These are phyloP conservation scores for Ampelocalamus luodianensis DNA, from an alignment of 176 grass and related monocot genomes.

Conservation along the genomic window DNA sequence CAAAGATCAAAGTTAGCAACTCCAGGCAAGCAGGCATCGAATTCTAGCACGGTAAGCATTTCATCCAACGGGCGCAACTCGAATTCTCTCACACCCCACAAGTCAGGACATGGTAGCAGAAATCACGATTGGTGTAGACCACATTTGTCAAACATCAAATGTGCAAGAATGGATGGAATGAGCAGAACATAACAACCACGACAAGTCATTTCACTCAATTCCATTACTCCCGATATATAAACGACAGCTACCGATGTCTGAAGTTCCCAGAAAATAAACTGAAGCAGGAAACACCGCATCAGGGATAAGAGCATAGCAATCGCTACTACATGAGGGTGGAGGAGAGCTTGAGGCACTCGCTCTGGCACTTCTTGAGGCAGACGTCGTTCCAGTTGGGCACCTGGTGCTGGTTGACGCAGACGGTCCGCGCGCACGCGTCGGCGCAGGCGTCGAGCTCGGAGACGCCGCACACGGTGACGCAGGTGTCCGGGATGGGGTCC, in stretches of 20 bases:
- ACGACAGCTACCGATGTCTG: slow-evolving; percentile 18
- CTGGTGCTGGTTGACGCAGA: slow-evolving; percentile 94
- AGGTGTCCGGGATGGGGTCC: slow-evolving; percentile 89
- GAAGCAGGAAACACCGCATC: background rate
- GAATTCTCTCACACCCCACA: background rate
- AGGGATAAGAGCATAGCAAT: background rate
- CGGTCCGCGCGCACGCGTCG: slow-evolving; percentile 86
- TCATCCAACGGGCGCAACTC: background rate
- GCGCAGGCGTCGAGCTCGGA: slow-evolving; percentile 85
- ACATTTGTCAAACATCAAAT: background rate
- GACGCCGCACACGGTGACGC: slow-evolving; percentile 88
- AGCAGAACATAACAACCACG: slow-evolving; percentile 8
- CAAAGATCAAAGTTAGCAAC: background rate
- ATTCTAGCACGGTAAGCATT: slow-evolving; percentile 6
- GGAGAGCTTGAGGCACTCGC: slow-evolving; percentile 85
- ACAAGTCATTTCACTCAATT: background rate
- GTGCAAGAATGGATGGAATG: background rate
- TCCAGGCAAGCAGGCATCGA: background rate
- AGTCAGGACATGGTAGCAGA: background rate
- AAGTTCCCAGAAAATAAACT: slow-evolving; percentile 7
- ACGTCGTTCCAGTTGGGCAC: slow-evolving; percentile 95
- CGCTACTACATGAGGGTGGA: slow-evolving; percentile 53
- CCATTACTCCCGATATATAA: slow-evolving; percentile 27
- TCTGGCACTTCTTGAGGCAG: slow-evolving; percentile 92
- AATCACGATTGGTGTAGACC: background rate